phyloP scores from a whole-genome alignment of 108 stramenopile genomes.

The Skeletonema menzelii region DNA sequence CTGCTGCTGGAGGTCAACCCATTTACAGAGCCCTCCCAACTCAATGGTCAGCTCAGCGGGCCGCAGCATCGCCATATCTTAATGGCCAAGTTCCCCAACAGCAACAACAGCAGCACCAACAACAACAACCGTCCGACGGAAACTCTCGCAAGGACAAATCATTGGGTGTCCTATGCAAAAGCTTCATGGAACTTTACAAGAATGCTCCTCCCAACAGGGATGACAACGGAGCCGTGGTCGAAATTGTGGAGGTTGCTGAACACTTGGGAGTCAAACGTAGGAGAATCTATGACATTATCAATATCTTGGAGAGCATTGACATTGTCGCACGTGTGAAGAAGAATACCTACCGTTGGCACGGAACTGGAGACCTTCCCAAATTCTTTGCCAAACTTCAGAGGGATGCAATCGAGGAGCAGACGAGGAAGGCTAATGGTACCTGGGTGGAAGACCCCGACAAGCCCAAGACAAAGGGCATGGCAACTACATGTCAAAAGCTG shows the following conservation, averaged over 20 bases:
- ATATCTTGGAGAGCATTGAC: slow-evolving; percentile 87
- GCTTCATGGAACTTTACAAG: slow-evolving; percentile 60
- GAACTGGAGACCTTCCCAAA: slow-evolving; percentile 53
- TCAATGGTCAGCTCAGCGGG: not conserved
- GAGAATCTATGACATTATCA: slow-evolving; percentile 95
- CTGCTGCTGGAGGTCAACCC: not conserved
- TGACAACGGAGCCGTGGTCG: slow-evolving; percentile 36
- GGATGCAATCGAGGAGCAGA: slow-evolving; percentile 50
- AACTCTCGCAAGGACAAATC: slow-evolving; percentile 78
- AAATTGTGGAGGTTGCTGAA: slow-evolving; percentile 71
- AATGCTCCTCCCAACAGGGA: slow-evolving; percentile 33
- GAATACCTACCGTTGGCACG: slow-evolving; percentile 92
- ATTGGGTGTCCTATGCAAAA: slow-evolving; percentile 69
- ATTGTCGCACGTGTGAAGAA: slow-evolving; percentile 80
- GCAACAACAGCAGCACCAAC: not conserved
- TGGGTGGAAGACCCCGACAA: not conserved
- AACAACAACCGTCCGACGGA: not conserved
- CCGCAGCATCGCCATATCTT: not conserved
- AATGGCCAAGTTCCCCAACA: not conserved
- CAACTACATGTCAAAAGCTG: slow-evolving; percentile 77
- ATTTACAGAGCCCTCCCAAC: slow-evolving; percentile 5
- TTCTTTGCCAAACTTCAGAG: slow-evolving; percentile 72
- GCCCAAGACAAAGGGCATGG: slow-evolving; percentile 74
- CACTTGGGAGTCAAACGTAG: slow-evolving; percentile 88
- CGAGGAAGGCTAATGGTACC: slow-evolving; percentile 2